Percentiles rank a stretch among this genome's conserved stretches.
Evolutionary conservation across 129 eudicot species (phyloP).

Genomic region (Chrysanthemum seticuspe): DNA sequence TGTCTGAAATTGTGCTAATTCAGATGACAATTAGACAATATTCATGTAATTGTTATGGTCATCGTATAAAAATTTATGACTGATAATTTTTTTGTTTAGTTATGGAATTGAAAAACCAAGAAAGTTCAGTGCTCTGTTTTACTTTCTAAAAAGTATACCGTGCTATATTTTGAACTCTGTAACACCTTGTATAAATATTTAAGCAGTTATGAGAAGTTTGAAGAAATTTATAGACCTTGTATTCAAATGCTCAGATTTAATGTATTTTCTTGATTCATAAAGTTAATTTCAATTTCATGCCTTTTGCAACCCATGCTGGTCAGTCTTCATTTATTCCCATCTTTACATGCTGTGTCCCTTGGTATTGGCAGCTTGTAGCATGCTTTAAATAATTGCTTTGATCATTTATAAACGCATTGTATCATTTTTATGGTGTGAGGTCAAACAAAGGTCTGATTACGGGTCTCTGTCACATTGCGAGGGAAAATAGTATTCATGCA

Average conservation of each 20-base stretch:
- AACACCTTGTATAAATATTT: not conserved
- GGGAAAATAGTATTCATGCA: not conserved
- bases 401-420: not conserved
- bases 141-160: not conserved
- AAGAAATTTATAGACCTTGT: too few relatives aligned
- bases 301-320: not conserved
- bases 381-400: not conserved
- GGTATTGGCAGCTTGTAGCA: too few relatives aligned
- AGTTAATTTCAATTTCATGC: not conserved
- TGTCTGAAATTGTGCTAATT: not conserved
- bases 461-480: not conserved
- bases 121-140: conserved; percentile 14
- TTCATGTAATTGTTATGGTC: conserved; percentile 10
- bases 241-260: not conserved
- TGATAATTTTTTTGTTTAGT: not conserved
- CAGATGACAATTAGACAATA: not conserved
- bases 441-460: not conserved
- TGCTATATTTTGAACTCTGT: not conserved
- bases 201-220: not conserved
- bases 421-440: conserved; percentile 5
- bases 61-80: not conserved
- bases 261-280: not conserved
- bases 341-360: not conserved
- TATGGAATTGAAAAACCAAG: conserved; percentile 14
- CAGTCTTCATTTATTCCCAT: not conserved